Evolutionary conservation across 495 filamentous ascomycete genomes (phyloP), one percentile per base, ranked within the genome.

Genomic region (Xylaria nigripes): DNA sequence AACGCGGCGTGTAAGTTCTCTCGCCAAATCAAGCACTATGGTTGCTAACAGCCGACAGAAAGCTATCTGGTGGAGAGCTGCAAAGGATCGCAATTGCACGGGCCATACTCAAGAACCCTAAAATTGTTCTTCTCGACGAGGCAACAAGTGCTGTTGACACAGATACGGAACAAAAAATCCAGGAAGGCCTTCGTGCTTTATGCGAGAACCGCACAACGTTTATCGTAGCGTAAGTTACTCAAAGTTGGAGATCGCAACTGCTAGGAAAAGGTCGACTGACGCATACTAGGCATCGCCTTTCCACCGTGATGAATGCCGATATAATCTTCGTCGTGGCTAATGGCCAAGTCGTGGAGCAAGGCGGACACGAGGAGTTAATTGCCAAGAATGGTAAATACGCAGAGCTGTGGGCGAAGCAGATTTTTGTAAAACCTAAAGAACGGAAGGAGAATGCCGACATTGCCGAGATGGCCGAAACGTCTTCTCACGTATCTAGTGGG

Each of bases 1-100:
- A 85, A 42, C 71, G 77, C 6, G 83, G 83, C 2, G 68, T 85
- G 67, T 70, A 42, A 66, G 67, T 68, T 44, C 2, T 43, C 16
- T 45, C 18, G 25, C 29, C 23, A 13, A 16, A 8, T 25, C 0
- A 2, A 34, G 12, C 22, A 16, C 6, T 18, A 24, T 13, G 12
- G 3, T 15, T 41, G 9, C 40, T 51, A 57, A 44, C 60, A 51
- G 24, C 1, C 27, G 1, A 12, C 51, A 70, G 67, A 29, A 86
- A 85, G 60, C 70, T 91, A 21, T 89, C 85, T 8, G 86, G 86
- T 12, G 87, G 87, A 6, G 86, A 91, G 66, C 68, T 81, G 41
- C 87, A 90, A 65, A 79, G 86, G 38, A 72, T 91, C n/a, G 81
- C 87, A 1, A 88, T 90, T 68, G 87, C 87, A 18, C 77, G 86